phyloP scores from a whole-genome alignment of 371 early-diverging fungal genomes.

The Mortierella sp. region DNA sequence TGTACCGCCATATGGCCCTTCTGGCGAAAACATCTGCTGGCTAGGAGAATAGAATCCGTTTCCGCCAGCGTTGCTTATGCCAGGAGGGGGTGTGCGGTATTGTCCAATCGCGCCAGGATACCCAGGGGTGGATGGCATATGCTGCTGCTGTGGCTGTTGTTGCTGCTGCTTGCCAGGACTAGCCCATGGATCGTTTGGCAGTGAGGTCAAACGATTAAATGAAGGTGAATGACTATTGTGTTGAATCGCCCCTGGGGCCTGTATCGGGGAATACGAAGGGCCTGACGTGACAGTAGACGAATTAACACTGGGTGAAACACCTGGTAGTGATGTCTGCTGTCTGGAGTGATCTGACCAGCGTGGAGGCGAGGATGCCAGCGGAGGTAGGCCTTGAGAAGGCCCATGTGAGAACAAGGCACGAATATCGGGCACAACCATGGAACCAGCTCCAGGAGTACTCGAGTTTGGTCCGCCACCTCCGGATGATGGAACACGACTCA shows the following conservation, averaged over 20 bases:
- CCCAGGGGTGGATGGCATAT: constrained; percentile 13
- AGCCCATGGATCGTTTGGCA: constrained; percentile 50
- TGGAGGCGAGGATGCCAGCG: constrained; percentile 43
- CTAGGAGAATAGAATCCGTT: constrained; percentile 37
- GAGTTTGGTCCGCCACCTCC: constrained; percentile 12
- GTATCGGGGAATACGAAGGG: constrained; percentile 19
- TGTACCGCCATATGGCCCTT: constrained; percentile 42
- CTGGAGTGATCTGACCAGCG: constrained; percentile 50
- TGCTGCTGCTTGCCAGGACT: constrained; percentile 35
- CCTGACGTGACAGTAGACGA: constrained; percentile 10
- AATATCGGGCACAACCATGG: constrained; percentile 46
- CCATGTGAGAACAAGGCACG: constrained; percentile 45
- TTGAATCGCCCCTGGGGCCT: constrained; percentile 1
- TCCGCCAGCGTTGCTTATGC: constrained; percentile 21
- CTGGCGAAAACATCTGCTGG: constrained; percentile 38
- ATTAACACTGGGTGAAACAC: constrained; percentile 11
- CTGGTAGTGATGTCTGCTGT: constrained; percentile 33
- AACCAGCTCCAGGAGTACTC: constrained; percentile 13
- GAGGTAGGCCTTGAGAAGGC: constrained; percentile 24
- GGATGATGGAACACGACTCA: constrained; percentile 18
- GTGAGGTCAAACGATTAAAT: constrained; percentile 32
- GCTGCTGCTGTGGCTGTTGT: constrained; percentile 15
- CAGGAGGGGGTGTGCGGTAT: constrained; percentile 43
- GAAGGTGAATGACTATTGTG: constrained; percentile 17
- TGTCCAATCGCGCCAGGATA: constrained; percentile 31